Conservation (phyloP, 2,329 filamentous ascomycete species). For the Calonectria pseudoreteaudii region DNA sequence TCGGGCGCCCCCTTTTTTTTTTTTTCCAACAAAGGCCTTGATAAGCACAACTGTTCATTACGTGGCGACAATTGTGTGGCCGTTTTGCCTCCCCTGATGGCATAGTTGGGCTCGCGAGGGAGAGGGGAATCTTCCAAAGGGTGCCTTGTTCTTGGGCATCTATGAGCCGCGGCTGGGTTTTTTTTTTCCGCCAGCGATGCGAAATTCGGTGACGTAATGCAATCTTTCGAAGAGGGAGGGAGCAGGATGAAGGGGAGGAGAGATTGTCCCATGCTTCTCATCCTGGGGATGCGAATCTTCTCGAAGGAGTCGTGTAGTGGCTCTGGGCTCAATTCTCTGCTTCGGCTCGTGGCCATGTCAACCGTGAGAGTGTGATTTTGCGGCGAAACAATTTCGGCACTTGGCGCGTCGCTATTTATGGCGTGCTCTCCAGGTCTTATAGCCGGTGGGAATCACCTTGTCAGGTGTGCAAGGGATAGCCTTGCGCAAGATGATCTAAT, state of each 20-base stretch:
- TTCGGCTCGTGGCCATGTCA: neutral
- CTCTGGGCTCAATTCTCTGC: neutral
- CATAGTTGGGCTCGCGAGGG: slow-evolving; percentile 24
- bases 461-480: neutral
- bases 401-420: neutral
- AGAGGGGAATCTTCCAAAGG: neutral
- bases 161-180: neutral
- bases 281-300: neutral
- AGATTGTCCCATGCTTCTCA: neutral
- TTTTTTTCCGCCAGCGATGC: neutral
- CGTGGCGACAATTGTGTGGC: neutral
- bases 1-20: slow-evolving; percentile 8
- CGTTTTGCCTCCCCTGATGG: neutral
- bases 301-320: neutral
- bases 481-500: neutral
- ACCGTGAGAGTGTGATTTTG: neutral
- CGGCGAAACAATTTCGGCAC: neutral
- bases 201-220: neutral
- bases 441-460: neutral
- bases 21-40: neutral
- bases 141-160: neutral
- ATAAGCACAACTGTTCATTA: neutral
- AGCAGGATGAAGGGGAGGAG: neutral
- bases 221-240: neutral
- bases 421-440: neutral